Conservation (phyloP, 2,329 filamentous ascomycete species). For the Lecanicillium sp. region DNA sequence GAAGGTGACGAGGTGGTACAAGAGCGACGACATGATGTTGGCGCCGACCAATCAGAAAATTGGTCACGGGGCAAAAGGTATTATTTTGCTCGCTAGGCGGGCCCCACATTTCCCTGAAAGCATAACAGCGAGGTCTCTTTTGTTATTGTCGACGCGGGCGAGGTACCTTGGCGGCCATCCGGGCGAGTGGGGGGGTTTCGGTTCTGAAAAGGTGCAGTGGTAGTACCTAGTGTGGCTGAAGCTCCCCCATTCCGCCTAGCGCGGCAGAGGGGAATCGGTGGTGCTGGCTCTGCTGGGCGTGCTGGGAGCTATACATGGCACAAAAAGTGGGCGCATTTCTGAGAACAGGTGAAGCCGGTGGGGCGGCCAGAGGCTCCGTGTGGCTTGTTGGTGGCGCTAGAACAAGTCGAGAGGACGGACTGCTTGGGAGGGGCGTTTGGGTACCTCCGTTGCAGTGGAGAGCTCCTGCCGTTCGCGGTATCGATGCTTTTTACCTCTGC, state of each 20-base stretch:
- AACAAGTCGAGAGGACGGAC: background rate
- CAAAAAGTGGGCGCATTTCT: slow-evolving; percentile 4
- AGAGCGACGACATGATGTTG: slow-evolving; percentile 20
- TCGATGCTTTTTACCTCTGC: too few relatives aligned
- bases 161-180: background rate
- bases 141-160: slow-evolving; percentile 17
- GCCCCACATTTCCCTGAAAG: slow-evolving; percentile 22
- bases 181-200: too few relatives aligned
- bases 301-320: too few relatives aligned
- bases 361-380: too few relatives aligned
- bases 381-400: background rate
- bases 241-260: slow-evolving; percentile 2
- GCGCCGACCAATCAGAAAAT: slow-evolving; percentile 31
- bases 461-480: slow-evolving; percentile 2
- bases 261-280: background rate
- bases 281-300: too few relatives aligned
- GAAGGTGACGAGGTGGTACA: background rate
- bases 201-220: too few relatives aligned
- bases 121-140: slow-evolving; percentile 16
- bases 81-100: slow-evolving; percentile 26
- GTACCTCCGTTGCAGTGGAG: background rate
- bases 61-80: slow-evolving; percentile 21
- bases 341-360: background rate
- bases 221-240: slow-evolving; percentile 4
- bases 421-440: background rate